Percentiles rank a stretch among this genome's conserved stretches.
phyloP scores from a whole-genome alignment of 371 early-diverging fungal species.

The Mucor circinelloides region DNA sequence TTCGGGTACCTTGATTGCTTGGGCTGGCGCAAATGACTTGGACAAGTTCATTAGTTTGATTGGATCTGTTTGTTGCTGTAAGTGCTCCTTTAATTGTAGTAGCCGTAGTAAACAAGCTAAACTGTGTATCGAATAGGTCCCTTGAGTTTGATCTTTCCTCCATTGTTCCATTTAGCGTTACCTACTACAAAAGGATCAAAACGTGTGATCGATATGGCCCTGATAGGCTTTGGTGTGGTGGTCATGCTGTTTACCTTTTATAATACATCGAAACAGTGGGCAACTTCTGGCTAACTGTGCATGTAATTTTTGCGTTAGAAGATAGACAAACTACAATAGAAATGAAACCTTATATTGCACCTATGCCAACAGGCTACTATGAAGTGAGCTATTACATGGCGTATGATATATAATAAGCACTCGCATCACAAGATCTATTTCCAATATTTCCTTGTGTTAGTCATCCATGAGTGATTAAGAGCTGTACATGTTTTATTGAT shows the following conservation, averaged over 20 bases:
- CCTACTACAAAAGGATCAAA: constrained; percentile 44
- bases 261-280: constrained; percentile 45
- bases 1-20: constrained; percentile 71
- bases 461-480: too few relatives aligned
- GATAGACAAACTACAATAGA: too few relatives aligned
- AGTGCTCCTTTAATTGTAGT: constrained; percentile 12
- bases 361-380: too few relatives aligned
- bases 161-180: constrained; percentile 41
- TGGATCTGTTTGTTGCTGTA: constrained; percentile 85
- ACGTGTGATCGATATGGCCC: constrained; percentile 56
- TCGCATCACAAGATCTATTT: too few relatives aligned
- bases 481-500: too few relatives aligned
- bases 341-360: too few relatives aligned
- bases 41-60: constrained; percentile 91
- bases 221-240: constrained; percentile 73
- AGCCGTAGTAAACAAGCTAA: neutral
- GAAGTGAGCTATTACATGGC: too few relatives aligned
- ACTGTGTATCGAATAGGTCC: constrained; percentile 30
- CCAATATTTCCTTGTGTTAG: too few relatives aligned
- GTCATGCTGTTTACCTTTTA: constrained; percentile 79
- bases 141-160: constrained; percentile 48
- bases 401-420: too few relatives aligned
- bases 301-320: neutral
- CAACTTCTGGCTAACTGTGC: neutral
- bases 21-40: constrained; percentile 77